These are phyloP conservation scores for Plasmodium coatneyi DNA, from an alignment of 169 alveolate genomes.

Conservation along the genomic window DNA sequence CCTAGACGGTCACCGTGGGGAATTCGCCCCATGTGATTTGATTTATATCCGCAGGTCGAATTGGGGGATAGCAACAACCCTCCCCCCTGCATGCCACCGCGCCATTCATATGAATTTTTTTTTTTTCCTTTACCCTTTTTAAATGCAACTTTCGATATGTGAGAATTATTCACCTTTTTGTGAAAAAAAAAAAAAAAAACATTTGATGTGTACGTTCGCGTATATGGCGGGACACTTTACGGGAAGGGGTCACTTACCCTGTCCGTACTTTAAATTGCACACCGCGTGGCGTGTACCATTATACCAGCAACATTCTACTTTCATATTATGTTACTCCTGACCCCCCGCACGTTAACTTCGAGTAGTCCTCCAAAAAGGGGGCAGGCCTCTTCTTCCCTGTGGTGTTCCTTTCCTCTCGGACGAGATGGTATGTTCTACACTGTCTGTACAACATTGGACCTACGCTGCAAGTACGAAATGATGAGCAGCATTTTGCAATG, in stretches of 20 bases:
- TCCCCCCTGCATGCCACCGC: not conserved
- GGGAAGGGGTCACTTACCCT: not conserved
- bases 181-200: not conserved
- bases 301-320: not conserved
- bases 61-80: not conserved
- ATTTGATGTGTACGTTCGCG: not conserved
- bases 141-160: not conserved
- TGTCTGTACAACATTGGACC: not conserved
- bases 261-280: not conserved
- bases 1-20: not conserved
- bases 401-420: not conserved
- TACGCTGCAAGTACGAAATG: not conserved
- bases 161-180: not conserved
- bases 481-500: not conserved
- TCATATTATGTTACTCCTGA: not conserved
- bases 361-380: not conserved
- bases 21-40: not conserved
- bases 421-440: not conserved
- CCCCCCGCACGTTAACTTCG: not conserved
- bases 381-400: not conserved
- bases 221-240: not conserved
- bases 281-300: not conserved
- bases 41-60: not conserved
- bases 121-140: not conserved
- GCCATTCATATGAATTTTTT: not conserved